Conservation (phyloP, 78 protist genomes). For the Neovahlkampfia damariscottae region DNA sequence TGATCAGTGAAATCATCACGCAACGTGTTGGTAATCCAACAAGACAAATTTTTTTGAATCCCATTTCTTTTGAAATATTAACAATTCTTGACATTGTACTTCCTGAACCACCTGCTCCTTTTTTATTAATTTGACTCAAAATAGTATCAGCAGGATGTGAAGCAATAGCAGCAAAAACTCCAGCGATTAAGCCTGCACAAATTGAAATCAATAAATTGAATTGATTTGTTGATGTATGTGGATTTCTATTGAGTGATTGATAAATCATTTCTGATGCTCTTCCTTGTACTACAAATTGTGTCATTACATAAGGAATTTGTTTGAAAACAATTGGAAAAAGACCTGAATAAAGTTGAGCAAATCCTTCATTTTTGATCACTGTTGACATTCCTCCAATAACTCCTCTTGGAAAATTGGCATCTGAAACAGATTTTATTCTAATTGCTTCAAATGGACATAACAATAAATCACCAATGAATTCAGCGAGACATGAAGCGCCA, state of each 20-base stretch:
- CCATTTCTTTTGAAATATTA: conserved; percentile 25
- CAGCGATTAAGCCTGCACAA: conserved; percentile 76
- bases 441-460: conserved; percentile 34
- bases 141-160: conserved; percentile 89
- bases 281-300: conserved; percentile 55
- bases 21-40: conserved; percentile 50
- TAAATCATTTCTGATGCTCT: conserved; percentile 31
- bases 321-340: conserved; percentile 48
- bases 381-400: neutral
- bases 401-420: neutral
- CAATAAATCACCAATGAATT: conserved; percentile 28
- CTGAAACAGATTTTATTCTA: neutral
- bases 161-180: conserved; percentile 67
- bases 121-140: conserved; percentile 45
- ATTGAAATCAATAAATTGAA: conserved; percentile 67
- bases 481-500: conserved; percentile 24
- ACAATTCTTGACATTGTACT: conserved; percentile 6
- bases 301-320: conserved; percentile 86
- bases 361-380: conserved; percentile 2
- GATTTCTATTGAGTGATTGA: conserved; percentile 8
- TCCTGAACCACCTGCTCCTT: conserved; percentile 14
- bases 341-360: neutral
- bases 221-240: conserved; percentile 22
- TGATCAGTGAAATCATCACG: conserved; percentile 66
- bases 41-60: conserved; percentile 13